Evolutionary conservation across 345 rosid genomes (phyloP).

Genomic region (Linum tenue): DNA sequence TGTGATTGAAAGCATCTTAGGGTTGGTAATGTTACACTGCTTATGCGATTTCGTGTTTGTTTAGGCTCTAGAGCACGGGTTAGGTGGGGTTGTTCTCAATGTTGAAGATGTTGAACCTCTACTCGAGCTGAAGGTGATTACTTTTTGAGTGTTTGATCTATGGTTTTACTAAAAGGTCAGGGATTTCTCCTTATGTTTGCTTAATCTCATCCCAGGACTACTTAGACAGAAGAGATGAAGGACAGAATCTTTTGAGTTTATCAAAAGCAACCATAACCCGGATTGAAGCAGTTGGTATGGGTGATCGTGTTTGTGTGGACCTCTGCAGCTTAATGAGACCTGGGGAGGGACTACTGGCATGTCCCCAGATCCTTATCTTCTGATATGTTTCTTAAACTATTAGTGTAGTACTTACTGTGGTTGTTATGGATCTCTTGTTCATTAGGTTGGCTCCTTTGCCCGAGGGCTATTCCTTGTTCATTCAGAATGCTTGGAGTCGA

Average conservation of each 20-base stretch:
- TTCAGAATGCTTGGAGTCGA: conserved; percentile 80
- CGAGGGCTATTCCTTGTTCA: conserved; percentile 89
- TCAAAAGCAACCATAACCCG: conserved; percentile 48
- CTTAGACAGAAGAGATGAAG: conserved; percentile 68
- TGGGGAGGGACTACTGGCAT: conserved; percentile 88
- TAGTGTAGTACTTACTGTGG: background rate
- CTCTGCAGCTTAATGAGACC: conserved; percentile 88
- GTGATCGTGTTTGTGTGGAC: conserved; percentile 90
- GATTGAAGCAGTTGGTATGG: conserved; percentile 64
- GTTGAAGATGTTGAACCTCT: conserved; percentile 50
- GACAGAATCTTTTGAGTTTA: conserved; percentile 42
- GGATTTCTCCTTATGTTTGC: conserved; percentile 15
- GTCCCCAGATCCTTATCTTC: conserved; percentile 9
- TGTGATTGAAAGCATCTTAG: background rate
- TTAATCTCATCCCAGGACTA: conserved; percentile 43
- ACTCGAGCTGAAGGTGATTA: conserved; percentile 55
- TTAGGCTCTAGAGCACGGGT: conserved; percentile 79
- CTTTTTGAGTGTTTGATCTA: background rate
- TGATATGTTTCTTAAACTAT: conserved; percentile 1
- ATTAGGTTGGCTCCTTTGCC: conserved; percentile 81
- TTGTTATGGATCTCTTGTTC: background rate
- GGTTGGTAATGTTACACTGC: background rate
- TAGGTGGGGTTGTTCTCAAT: conserved; percentile 68
- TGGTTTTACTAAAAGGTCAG: conserved; percentile 8
- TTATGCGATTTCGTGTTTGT: background rate